Conservation (phyloP, 2,329 filamentous ascomycete species). For the Conoideocrella luteorostrata region DNA sequence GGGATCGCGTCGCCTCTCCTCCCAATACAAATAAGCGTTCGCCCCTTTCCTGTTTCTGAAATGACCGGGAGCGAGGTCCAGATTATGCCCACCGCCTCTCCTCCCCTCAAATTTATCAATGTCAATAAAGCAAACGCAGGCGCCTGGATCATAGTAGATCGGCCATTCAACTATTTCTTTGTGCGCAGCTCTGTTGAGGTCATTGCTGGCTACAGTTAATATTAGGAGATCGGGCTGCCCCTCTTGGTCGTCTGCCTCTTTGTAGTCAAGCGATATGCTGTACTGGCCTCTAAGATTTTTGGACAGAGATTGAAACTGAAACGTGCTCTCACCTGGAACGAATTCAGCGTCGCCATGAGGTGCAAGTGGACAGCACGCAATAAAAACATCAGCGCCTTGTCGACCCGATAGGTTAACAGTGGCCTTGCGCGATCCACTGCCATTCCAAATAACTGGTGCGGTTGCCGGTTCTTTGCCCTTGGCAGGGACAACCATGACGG, state of each 20-base stretch:
- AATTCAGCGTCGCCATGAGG: neutral
- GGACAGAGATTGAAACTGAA: neutral
- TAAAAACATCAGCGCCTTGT: neutral
- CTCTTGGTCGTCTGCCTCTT: neutral
- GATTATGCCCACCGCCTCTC: neutral
- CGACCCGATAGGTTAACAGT: neutral
- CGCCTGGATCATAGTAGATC: constrained; percentile 1
- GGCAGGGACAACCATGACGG: neutral
- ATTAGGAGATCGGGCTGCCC: neutral
- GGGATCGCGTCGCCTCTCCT: neutral
- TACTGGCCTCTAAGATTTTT: neutral
- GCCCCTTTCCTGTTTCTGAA: neutral
- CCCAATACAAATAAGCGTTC: neutral
- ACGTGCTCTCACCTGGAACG: neutral
- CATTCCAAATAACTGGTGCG: neutral
- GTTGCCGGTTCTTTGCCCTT: neutral
- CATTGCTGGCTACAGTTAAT: neutral
- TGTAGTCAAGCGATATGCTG: neutral
- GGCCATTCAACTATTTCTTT: neutral
- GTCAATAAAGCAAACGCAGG: constrained; percentile 3
- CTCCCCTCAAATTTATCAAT: neutral
- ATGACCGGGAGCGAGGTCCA: neutral
- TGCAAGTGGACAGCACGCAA: neutral
- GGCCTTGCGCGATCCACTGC: neutral
- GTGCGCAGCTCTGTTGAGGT: neutral